Percentiles rank a stretch among this genome's conserved stretches.
Evolutionary conservation across 2,329 filamentous ascomycete genomes (phyloP).

Genomic region (Alternaria sp.): DNA sequence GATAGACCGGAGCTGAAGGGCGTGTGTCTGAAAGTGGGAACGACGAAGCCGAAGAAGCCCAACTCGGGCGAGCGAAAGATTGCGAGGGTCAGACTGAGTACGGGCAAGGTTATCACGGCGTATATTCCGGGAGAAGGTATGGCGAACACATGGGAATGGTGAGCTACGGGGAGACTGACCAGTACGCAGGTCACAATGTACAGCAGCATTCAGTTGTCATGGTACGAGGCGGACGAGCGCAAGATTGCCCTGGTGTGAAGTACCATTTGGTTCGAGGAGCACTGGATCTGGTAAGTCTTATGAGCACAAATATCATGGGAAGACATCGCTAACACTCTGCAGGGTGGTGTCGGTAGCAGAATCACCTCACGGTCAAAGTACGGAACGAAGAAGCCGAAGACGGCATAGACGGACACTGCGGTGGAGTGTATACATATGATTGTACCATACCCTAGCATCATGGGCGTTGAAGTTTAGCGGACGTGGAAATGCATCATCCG

Average conservation of each 20-base stretch:
- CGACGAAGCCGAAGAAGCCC: slow-evolving; percentile 96
- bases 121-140: slow-evolving; percentile 93
- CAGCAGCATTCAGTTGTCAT: slow-evolving; percentile 98
- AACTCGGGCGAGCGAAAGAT: slow-evolving; percentile 98
- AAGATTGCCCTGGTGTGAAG: slow-evolving; percentile 98
- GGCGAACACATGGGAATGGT: slow-evolving; percentile 17
- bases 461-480: slow-evolving; percentile 24
- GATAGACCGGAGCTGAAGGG: slow-evolving; percentile 86
- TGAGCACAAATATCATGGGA: neutral
- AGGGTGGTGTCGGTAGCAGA: slow-evolving; percentile 90
- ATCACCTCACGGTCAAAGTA: slow-evolving; percentile 92
- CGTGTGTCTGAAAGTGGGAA: slow-evolving; percentile 92
- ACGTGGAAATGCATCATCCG: neutral
- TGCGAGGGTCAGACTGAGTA: slow-evolving; percentile 86
- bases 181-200: slow-evolving; percentile 79
- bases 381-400: slow-evolving; percentile 97
- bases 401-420: slow-evolving; percentile 21
- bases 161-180: slow-evolving; percentile 8
- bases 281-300: slow-evolving; percentile 80
- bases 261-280: slow-evolving; percentile 93
- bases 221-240: slow-evolving; percentile 87
- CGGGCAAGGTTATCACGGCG: slow-evolving; percentile 83
- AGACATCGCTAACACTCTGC: slow-evolving; percentile 27
- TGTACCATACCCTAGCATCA: slow-evolving; percentile 37
- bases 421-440: slow-evolving; percentile 24